Conservation (phyloP, 1,284 basidiomycete genomes). For the Naganishia albida region DNA sequence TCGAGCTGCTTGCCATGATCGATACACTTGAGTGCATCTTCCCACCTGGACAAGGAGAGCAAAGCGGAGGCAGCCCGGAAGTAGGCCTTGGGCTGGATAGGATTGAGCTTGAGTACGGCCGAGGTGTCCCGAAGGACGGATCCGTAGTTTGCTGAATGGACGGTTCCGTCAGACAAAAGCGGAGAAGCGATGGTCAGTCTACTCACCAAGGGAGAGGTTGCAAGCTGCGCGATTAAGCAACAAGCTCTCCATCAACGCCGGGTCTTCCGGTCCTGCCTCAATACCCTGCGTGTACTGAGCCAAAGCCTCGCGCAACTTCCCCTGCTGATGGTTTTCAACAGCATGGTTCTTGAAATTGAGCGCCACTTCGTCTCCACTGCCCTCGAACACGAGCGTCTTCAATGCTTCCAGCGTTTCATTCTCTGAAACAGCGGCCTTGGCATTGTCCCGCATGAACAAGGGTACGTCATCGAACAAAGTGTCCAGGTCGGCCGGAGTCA, state of each 20-base stretch:
- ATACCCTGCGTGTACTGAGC: slow-evolving; percentile 89
- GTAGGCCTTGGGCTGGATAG: slow-evolving; percentile 65
- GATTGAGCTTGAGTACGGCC: slow-evolving; percentile 59
- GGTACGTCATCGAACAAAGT: slow-evolving; percentile 58
- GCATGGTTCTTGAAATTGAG: slow-evolving; percentile 92
- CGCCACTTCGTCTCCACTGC: slow-evolving; percentile 88
- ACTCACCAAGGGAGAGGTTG: slow-evolving; percentile 80
- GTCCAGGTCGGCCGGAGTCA: slow-evolving; percentile 40
- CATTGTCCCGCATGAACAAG: slow-evolving; percentile 82
- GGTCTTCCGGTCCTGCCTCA: slow-evolving; percentile 74
- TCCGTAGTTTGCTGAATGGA: slow-evolving; percentile 74
- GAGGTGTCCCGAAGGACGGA: slow-evolving; percentile 81
- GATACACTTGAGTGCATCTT: slow-evolving; percentile 80
- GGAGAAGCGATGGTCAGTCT: slow-evolving; percentile 13
- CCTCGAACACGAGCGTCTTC: slow-evolving; percentile 82
- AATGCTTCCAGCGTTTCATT: slow-evolving; percentile 76
- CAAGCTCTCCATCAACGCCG: slow-evolving; percentile 66
- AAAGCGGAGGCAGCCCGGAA: slow-evolving; percentile 79
- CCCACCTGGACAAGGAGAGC: slow-evolving; percentile 67
- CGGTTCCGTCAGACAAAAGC: slow-evolving; percentile 26
- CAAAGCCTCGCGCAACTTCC: slow-evolving; percentile 80
- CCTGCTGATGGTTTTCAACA: slow-evolving; percentile 87
- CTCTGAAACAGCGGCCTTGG: slow-evolving; percentile 56
- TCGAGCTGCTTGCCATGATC: slow-evolving; percentile 53
- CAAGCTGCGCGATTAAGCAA: slow-evolving; percentile 89